These are phyloP conservation scores for Aspergillus conjunctus DNA, from an alignment of 495 filamentous ascomycete species.

Conservation along the genomic window DNA sequence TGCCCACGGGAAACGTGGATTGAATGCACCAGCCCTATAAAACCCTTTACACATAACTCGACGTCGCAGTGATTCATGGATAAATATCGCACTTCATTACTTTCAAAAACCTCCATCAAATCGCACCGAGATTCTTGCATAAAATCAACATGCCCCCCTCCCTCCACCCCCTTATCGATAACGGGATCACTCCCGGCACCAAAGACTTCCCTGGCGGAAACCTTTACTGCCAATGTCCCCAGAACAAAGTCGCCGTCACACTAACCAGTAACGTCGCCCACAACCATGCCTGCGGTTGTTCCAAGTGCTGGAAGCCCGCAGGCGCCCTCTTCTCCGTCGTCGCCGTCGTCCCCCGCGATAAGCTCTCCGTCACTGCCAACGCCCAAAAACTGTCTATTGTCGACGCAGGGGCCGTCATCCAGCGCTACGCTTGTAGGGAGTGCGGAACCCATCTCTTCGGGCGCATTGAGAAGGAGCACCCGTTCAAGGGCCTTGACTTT, in stretches of 20 bases:
- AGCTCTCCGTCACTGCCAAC: constrained; percentile 52
- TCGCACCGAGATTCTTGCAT: neutral
- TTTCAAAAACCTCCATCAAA: neutral
- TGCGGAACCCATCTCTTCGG: constrained; percentile 62
- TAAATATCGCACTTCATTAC: too few relatives aligned
- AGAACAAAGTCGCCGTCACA: constrained; percentile 52
- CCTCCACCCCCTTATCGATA: constrained; percentile 62
- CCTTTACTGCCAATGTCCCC: constrained; percentile 56
- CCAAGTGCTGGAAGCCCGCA: constrained; percentile 64
- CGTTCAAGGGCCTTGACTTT: constrained; percentile 64
- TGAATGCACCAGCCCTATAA: too few relatives aligned
- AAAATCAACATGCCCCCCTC: constrained; percentile 29
- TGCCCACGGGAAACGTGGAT: too few relatives aligned
- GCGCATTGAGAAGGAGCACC: constrained; percentile 60
- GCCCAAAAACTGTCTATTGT: constrained; percentile 55
- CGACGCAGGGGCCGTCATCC: constrained; percentile 55
- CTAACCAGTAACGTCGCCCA: constrained; percentile 56
- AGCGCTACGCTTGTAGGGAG: constrained; percentile 56
- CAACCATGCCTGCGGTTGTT: constrained; percentile 68
- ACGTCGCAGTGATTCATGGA: too few relatives aligned
- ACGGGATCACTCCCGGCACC: constrained; percentile 50
- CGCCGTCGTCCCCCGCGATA: constrained; percentile 52
- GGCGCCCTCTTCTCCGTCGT: constrained; percentile 62
- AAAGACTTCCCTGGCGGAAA: constrained; percentile 53
- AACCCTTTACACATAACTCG: too few relatives aligned